Conservation (phyloP, 2,329 filamentous ascomycete genomes). For the Torrubiellomyces zombiae region DNA sequence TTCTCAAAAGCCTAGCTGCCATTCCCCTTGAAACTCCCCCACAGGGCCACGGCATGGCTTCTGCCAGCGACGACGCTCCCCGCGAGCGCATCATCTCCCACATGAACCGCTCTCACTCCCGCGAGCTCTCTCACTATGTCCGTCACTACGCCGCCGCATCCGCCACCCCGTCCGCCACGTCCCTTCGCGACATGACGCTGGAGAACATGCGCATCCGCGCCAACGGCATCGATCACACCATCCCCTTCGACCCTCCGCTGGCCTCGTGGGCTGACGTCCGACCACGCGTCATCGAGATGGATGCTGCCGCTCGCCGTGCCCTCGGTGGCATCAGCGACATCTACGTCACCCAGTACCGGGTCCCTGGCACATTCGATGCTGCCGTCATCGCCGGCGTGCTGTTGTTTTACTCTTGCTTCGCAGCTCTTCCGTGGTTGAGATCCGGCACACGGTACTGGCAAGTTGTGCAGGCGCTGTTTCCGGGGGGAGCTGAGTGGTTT, state of each 20-base stretch:
- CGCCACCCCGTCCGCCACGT: constrained; percentile 29
- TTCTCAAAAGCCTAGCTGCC: no score
- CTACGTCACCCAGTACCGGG: constrained; percentile 22
- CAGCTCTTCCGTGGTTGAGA: constrained; percentile 30
- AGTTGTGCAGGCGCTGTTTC: constrained; percentile 32
- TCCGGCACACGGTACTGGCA: constrained; percentile 33
- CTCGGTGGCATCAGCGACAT: constrained; percentile 43
- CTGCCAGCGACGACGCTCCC: constrained; percentile 12
- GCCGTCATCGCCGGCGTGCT: constrained; percentile 36
- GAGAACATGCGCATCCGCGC: constrained; percentile 43
- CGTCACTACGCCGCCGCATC: constrained; percentile 50
- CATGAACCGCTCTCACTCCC: constrained; percentile 73
- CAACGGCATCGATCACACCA: constrained; percentile 25
- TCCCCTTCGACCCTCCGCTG: constrained; percentile 58
- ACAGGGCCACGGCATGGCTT: constrained; percentile 7
- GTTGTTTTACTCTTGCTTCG: constrained; percentile 36
- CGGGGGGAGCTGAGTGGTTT: constrained; percentile 41
- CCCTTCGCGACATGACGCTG: constrained; percentile 49
- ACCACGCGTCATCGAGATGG: constrained; percentile 55
- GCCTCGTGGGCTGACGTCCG: constrained; percentile 50
- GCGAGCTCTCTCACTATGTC: constrained; percentile 63
- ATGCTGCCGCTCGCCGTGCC: constrained; percentile 33
- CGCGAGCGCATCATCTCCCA: constrained; percentile 43
- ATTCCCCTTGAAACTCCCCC: no score
- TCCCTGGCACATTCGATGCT: constrained; percentile 27